Percentiles rank a stretch among this genome's conserved stretches.
Evolutionary conservation across 1,284 basidiomycete genomes (phyloP).

Genomic region (Ganoderma sp.): DNA sequence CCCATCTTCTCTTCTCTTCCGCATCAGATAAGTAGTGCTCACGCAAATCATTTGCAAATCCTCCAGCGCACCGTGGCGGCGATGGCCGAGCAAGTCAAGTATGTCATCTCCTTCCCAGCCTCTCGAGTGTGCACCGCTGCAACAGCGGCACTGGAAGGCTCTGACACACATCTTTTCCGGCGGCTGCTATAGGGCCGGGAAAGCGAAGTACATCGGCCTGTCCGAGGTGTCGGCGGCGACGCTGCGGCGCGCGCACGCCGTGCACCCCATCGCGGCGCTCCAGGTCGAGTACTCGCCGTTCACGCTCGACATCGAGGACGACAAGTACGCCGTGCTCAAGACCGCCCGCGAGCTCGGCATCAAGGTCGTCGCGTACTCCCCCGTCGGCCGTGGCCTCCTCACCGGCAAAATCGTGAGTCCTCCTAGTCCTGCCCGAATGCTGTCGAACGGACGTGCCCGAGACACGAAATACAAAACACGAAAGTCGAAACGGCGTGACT

Average conservation of each 20-base stretch:
- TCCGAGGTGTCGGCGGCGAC: slow-evolving; percentile 51
- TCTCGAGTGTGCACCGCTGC: slow-evolving; percentile 21
- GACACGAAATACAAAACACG: too few relatives aligned
- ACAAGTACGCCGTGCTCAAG: slow-evolving; percentile 38
- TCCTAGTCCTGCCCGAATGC: neutral
- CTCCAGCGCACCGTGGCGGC: slow-evolving; percentile 47
- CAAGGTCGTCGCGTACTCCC: slow-evolving; percentile 50
- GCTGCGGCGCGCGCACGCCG: slow-evolving; percentile 50
- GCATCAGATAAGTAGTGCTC: neutral
- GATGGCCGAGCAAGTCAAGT: slow-evolving; percentile 63
- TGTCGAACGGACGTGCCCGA: too few relatives aligned
- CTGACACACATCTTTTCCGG: neutral
- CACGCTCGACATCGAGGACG: slow-evolving; percentile 43
- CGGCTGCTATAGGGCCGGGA: slow-evolving; percentile 38
- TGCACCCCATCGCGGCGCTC: slow-evolving; percentile 47
- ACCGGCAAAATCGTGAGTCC: slow-evolving; percentile 43
- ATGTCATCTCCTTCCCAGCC: slow-evolving; percentile 4
- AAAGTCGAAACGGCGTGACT: neutral
- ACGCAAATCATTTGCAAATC: neutral
- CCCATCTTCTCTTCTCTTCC: too few relatives aligned
- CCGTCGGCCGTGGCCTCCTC: slow-evolving; percentile 50
- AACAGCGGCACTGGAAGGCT: neutral
- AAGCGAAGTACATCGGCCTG: slow-evolving; percentile 49
- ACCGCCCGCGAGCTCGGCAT: slow-evolving; percentile 40
- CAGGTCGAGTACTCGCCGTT: slow-evolving; percentile 54